Conservation (phyloP, 495 filamentous ascomycete genomes). For the Cenococcum geophilum region DNA sequence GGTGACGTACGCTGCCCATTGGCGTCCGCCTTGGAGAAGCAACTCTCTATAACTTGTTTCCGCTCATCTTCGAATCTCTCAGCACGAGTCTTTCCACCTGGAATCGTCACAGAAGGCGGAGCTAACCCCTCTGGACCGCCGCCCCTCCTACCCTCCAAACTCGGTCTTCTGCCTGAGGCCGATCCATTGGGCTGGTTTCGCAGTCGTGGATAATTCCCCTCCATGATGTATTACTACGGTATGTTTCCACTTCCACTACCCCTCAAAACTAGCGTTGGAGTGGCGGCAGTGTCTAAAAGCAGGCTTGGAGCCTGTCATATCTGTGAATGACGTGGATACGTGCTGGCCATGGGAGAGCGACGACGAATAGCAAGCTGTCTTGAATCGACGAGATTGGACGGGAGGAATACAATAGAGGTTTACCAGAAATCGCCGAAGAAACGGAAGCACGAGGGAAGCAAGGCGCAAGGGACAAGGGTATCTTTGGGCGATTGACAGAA, state of each 20-base stretch:
- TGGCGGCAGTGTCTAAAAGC: not conserved
- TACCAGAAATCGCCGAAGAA: not conserved
- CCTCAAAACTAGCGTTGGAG: not conserved
- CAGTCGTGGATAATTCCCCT: constrained; percentile 20
- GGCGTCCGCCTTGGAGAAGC: constrained; percentile 79
- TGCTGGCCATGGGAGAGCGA: not conserved
- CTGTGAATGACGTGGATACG: not conserved
- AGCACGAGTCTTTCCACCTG: constrained; percentile 52
- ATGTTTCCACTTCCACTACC: not conserved
- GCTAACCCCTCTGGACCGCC: constrained; percentile 18
- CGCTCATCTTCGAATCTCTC: constrained; percentile 96
- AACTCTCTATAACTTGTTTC: constrained; percentile 82
- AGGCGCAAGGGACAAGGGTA: not conserved
- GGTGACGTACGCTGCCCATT: constrained; percentile 66
- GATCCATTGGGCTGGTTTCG: constrained; percentile 16
- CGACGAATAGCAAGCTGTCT: not conserved
- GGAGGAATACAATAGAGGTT: not conserved
- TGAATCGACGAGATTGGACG: not conserved
- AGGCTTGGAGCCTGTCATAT: constrained; percentile 5
- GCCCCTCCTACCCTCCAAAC: constrained; percentile 21
- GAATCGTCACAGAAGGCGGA: constrained; percentile 10
- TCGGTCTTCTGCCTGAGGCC: constrained; percentile 12
- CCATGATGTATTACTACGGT: constrained; percentile 16
- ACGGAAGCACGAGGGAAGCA: too few relatives aligned
- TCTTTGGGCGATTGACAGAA: not conserved